Conservation (phyloP, 2,329 filamentous ascomycete species). For the Saccharata proteae region DNA sequence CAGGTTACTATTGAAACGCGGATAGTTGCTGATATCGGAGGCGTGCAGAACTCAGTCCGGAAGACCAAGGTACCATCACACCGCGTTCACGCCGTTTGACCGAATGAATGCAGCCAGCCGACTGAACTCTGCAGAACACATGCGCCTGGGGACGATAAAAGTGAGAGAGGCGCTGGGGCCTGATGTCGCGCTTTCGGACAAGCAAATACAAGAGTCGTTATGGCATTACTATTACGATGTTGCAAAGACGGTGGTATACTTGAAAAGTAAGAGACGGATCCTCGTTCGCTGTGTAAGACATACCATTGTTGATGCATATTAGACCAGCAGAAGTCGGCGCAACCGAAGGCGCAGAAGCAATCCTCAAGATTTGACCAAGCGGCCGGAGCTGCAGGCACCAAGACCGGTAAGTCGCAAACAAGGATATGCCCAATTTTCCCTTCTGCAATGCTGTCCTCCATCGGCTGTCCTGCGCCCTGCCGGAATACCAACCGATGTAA, state of each 20-base stretch:
- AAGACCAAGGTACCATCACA: constrained; percentile 21
- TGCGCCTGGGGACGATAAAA: constrained; percentile 54
- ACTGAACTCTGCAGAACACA: constrained; percentile 31
- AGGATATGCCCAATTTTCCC: constrained; percentile 9
- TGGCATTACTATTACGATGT: constrained; percentile 97
- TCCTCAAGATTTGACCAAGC: constrained; percentile 35
- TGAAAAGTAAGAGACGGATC: constrained; percentile 43
- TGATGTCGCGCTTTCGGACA: constrained; percentile 38
- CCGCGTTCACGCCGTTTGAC: too few species aligned
- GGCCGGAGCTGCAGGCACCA: constrained; percentile 23
- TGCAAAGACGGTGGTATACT: constrained; percentile 68
- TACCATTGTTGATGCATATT: background rate
- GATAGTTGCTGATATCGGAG: constrained; percentile 1
- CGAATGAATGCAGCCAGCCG: too few species aligned
- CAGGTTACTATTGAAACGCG: constrained; percentile 24
- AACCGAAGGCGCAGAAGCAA: constrained; percentile 28
- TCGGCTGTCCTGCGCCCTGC: constrained; percentile 12
- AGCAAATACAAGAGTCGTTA: constrained; percentile 75
- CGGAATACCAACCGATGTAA: constrained; percentile 4
- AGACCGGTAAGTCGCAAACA: too few species aligned
- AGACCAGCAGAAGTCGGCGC: constrained; percentile 19
- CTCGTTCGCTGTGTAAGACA: too few species aligned
- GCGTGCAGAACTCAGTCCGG: constrained; percentile 21
- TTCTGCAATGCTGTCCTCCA: constrained; percentile 6
- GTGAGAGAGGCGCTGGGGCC: constrained; percentile 54